Evolutionary conservation across 768 basidiomycete genomes (phyloP).

Genomic region (Austroboletus festivus): DNA sequence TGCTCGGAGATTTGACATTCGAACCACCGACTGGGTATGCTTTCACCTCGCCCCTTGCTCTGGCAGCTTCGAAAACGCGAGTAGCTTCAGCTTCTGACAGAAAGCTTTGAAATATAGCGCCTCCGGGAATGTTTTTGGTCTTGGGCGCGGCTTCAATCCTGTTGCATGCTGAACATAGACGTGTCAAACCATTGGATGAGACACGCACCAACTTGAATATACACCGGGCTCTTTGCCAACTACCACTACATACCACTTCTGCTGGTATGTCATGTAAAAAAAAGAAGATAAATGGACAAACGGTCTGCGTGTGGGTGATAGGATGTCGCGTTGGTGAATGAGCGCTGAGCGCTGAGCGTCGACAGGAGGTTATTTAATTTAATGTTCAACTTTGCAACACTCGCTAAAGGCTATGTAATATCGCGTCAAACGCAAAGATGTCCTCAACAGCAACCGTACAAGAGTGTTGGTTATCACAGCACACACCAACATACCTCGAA

Average conservation of each 20-base stretch:
- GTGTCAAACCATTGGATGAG: background rate
- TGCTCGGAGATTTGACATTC: background rate
- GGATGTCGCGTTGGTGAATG: conserved; percentile 2
- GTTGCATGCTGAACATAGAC: no score
- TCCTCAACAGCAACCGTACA: background rate
- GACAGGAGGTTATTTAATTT: conserved; percentile 25
- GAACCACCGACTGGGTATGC: conserved; percentile 5
- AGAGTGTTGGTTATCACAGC: no score
- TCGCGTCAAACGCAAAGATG: conserved; percentile 15
- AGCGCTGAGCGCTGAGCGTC: no score
- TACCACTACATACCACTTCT: conserved; percentile 30
- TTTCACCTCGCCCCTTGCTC: conserved; percentile 28
- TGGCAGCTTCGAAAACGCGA: conserved; percentile 28
- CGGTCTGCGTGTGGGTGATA: background rate
- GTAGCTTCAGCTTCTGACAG: conserved; percentile 40
- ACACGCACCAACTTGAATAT: conserved; percentile 27
- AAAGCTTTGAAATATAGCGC: conserved; percentile 44
- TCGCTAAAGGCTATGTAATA: conserved; percentile 3
- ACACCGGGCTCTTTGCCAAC: conserved; percentile 28
- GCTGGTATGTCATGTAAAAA: conserved; percentile 14
- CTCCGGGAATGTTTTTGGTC: conserved; percentile 41
- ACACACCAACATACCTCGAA: background rate
- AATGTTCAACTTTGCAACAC: conserved; percentile 18
- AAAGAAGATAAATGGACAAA: background rate
- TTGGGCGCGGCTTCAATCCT: conserved; percentile 48